Percentiles rank a stretch among this genome's conserved stretches.
phyloP scores from a whole-genome alignment of 108 stramenopile species.

The Skeletonema menzelii region DNA sequence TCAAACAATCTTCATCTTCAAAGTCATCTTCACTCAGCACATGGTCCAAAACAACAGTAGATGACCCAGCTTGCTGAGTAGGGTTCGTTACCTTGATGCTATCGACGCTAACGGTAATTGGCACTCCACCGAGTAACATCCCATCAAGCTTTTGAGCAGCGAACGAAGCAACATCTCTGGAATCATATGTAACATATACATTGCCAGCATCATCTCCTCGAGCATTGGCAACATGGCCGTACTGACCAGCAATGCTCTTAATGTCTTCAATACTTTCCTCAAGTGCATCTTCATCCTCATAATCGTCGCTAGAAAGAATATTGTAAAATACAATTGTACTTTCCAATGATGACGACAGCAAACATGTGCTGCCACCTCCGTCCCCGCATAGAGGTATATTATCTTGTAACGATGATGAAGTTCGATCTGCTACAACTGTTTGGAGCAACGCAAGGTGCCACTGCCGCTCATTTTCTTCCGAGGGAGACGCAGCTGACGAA shows the following conservation, averaged over 20 bases:
- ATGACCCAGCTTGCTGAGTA: background rate
- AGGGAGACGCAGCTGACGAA: background rate
- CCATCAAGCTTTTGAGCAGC: slow-evolving; percentile 45
- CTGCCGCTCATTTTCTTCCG: slow-evolving; percentile 15
- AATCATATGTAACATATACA: slow-evolving; percentile 27
- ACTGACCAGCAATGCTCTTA: slow-evolving; percentile 40
- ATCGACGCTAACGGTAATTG: slow-evolving; percentile 12
- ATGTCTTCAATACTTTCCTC: slow-evolving; percentile 73
- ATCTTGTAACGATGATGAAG: background rate
- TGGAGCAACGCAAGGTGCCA: slow-evolving; percentile 14
- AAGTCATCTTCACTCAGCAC: slow-evolving; percentile 55
- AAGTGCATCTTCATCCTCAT: slow-evolving; percentile 76
- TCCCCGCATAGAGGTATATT: background rate
- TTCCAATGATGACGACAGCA: background rate
- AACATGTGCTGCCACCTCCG: background rate
- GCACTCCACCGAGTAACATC: slow-evolving; percentile 34
- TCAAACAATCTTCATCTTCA: slow-evolving; percentile 55
- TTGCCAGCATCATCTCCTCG: slow-evolving; percentile 16
- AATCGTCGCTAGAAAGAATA: slow-evolving; percentile 68
- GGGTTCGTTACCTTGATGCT: background rate
- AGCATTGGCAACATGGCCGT: slow-evolving; percentile 33
- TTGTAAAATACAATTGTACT: slow-evolving; percentile 55
- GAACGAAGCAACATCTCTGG: slow-evolving; percentile 12
- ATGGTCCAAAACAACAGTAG: slow-evolving; percentile 29
- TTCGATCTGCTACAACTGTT: background rate